Conservation (phyloP, 2,329 filamentous ascomycete genomes). For the Aureobasidium sp. region DNA sequence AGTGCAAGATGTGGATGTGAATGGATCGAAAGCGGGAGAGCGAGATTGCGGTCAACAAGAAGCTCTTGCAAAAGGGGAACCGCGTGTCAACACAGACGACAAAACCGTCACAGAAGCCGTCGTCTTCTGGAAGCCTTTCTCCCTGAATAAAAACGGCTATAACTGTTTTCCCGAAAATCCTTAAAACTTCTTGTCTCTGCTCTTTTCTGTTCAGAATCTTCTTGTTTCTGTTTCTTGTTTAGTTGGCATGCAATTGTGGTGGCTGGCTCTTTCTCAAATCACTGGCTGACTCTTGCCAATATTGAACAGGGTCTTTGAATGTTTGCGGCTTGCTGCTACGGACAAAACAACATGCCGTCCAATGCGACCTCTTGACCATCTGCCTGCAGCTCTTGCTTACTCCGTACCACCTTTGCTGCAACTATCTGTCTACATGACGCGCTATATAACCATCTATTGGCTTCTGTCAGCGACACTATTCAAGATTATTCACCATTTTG, state of each 20-base stretch:
- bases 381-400: not conserved
- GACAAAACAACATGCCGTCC: not conserved
- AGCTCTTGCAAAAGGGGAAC: slow-evolving; percentile 10
- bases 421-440: not conserved
- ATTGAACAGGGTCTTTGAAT: not conserved
- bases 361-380: not conserved
- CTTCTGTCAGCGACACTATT: not conserved
- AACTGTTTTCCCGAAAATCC: not conserved
- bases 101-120: not conserved
- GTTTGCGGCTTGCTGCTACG: not conserved
- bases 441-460: not conserved
- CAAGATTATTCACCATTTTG: not conserved
- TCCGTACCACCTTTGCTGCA: not conserved
- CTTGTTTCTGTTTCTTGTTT: too few species aligned
- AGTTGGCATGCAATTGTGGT: not conserved
- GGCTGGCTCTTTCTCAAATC: not conserved
- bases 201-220: not conserved
- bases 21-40: not conserved
- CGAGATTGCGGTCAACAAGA: slow-evolving; percentile 16
- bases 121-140: slow-evolving; percentile 4
- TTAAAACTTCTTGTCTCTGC: too few species aligned
- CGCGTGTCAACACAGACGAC: slow-evolving; percentile 8
- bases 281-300: not conserved
- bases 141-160: not conserved
- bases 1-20: not conserved